These are phyloP conservation scores for Xerocomus potaroensis DNA, from an alignment of 768 basidiomycete genomes.

Conservation along the genomic window DNA sequence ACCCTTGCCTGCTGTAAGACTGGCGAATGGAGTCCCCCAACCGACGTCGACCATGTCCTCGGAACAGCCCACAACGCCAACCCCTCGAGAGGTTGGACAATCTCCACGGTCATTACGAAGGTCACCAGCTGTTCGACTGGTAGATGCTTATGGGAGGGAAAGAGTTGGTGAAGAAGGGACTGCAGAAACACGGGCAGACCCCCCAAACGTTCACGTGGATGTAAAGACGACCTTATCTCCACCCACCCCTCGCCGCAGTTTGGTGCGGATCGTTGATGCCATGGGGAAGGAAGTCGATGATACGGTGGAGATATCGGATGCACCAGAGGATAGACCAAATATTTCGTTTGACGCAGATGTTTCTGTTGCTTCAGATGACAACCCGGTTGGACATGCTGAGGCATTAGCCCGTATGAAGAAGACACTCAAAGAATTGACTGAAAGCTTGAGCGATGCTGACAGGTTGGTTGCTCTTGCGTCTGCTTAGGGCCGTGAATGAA, in stretches of 20 bases:
- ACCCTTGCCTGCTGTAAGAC: constrained; percentile 26
- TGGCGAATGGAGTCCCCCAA: constrained; percentile 19
- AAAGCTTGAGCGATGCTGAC: constrained; percentile 55
- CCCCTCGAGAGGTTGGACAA: constrained; percentile 20
- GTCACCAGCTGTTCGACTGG: constrained; percentile 53
- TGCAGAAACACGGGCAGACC: neutral
- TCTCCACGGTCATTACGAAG: constrained; percentile 39
- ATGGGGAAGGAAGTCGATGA: constrained; percentile 59
- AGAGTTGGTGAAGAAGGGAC: constrained; percentile 18
- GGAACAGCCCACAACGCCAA: constrained; percentile 23
- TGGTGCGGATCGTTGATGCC: constrained; percentile 62
- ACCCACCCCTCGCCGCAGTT: constrained; percentile 30
- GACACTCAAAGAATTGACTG: constrained; percentile 53
- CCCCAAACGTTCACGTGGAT: constrained; percentile 16
- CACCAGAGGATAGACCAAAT: constrained; percentile 14
- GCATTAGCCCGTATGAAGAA: constrained; percentile 54
- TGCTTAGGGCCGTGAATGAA: constrained; percentile 4
- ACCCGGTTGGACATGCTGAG: constrained; percentile 38
- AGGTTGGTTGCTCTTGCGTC: constrained; percentile 34
- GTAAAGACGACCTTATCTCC: constrained; percentile 12
- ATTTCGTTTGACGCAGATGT: constrained; percentile 17
- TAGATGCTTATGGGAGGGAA: constrained; percentile 69
- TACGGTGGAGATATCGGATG: constrained; percentile 30
- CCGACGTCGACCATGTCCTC: constrained; percentile 2
- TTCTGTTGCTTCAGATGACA: constrained; percentile 22